A percentile compares a stretch with the other conserved stretches of the same genome.
Evolutionary conservation across 2,329 filamentous ascomycete species (phyloP).

Genomic region (Cercospora sp.): DNA sequence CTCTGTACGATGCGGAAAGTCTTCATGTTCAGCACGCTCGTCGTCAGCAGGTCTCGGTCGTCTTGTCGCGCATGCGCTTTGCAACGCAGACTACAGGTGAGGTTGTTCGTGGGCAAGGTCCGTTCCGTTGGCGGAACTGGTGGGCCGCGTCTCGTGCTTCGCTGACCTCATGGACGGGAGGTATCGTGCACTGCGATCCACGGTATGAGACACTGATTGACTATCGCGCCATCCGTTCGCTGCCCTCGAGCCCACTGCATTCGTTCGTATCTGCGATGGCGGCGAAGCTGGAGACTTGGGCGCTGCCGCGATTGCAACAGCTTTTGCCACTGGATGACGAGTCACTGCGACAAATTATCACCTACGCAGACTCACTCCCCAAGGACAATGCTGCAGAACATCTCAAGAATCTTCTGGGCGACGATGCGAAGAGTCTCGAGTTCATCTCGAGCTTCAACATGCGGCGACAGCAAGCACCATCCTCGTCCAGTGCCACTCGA

Average conservation of each 20-base stretch:
- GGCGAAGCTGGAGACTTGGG: conserved; percentile 50
- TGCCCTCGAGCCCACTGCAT: background rate
- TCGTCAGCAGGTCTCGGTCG: background rate
- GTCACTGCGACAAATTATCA: conserved; percentile 79
- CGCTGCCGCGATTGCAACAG: conserved; percentile 70
- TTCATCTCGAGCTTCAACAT: conserved; percentile 77
- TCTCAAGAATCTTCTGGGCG: conserved; percentile 83
- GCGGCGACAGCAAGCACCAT: conserved; percentile 49
- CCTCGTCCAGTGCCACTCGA: conserved; percentile 8
- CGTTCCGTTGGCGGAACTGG: background rate
- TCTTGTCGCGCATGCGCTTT: background rate
- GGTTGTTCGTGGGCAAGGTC: conserved; percentile 1
- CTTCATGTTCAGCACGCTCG: conserved; percentile 4
- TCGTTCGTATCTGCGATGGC: conserved; percentile 23
- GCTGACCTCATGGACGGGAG: background rate
- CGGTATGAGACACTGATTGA: background rate
- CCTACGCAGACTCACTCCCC: conserved; percentile 75
- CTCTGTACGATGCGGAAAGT: conserved; percentile 18
- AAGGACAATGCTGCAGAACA: conserved; percentile 78
- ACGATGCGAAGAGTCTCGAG: conserved; percentile 72
- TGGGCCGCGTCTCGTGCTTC: background rate
- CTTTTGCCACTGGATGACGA: conserved; percentile 83
- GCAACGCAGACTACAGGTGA: background rate
- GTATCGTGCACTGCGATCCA: background rate
- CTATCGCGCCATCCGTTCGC: background rate